Evolutionary conservation across 768 basidiomycete genomes (phyloP).

Genomic region (Dioszegia aurantiaca): DNA sequence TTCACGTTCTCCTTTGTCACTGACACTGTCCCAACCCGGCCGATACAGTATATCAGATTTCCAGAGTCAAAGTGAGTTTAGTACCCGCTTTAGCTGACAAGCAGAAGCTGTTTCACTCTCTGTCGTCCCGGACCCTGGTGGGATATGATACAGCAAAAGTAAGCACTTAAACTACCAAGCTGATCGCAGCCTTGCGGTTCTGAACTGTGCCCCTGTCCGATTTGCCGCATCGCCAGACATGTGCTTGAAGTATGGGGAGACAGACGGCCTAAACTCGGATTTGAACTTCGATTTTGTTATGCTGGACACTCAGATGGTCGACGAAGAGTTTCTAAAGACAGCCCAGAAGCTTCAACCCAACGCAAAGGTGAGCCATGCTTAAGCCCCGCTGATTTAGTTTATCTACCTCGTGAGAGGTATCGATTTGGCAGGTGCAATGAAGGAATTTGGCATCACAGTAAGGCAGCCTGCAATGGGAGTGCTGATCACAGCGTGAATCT

Average conservation of each 20-base stretch:
- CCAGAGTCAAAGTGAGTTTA: constrained; percentile 9
- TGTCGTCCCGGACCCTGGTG: constrained; percentile 30
- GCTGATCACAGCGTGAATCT: constrained; percentile 24
- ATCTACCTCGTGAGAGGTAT: constrained; percentile 35
- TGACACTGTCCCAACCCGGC: constrained; percentile 7
- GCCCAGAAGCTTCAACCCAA: constrained; percentile 27
- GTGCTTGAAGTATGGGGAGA: constrained; percentile 15
- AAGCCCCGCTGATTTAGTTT: constrained; percentile 27
- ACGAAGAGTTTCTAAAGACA: constrained; percentile 10
- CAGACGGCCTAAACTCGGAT: constrained; percentile 20
- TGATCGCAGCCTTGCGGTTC: constrained; percentile 18
- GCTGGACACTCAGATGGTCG: constrained; percentile 20
- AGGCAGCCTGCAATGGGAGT: not conserved
- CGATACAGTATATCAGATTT: not conserved
- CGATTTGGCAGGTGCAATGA: constrained; percentile 28
- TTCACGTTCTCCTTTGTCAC: constrained; percentile 41
- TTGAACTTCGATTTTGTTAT: constrained; percentile 28
- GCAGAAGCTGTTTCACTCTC: constrained; percentile 29
- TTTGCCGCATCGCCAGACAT: constrained; percentile 20
- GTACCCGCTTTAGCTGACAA: not conserved
- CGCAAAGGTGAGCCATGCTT: constrained; percentile 22
- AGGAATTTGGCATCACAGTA: constrained; percentile 25
- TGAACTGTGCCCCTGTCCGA: constrained; percentile 31
- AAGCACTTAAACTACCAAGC: constrained; percentile 1
- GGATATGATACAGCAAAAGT: constrained; percentile 34